Evolutionary conservation across 2,329 filamentous ascomycete species (phyloP), one percentile per base, ranked within the genome.

Genomic region (Calonectria ilicicola): DNA sequence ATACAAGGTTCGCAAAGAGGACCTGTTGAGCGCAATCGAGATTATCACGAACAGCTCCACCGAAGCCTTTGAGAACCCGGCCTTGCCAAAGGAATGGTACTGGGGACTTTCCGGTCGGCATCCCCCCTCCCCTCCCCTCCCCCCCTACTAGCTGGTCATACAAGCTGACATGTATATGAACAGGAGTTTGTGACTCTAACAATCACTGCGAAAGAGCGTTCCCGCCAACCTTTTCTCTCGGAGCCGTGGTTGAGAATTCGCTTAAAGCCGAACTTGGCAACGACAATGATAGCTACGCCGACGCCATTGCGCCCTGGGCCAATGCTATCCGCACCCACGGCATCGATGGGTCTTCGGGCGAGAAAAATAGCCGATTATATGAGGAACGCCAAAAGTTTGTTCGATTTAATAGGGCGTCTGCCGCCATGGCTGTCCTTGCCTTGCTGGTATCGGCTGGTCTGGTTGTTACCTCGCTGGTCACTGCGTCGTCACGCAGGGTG

Each of bases 101-200:
- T 75, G 74, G 72, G 73, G 74, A 10, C 47, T 75, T 17, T 75
- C 74, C 26, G 73, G 73, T 70, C 1, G 7, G 69, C 47, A 35
- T 32, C 9, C 29, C 32, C 14, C 27, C n/a, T 60, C 21, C 2
- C 14, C 17, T 17, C 21, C 46, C 5, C 29, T 19, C 19, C 21
- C 46, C 5, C 29, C 8, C 19, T 35, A 35, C 46, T 14, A 3
- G 29, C 40, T 17, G 8, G 9, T n/a, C 21, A 7, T 12, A 21
- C 19, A 27, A 29, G 26, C 40, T 66, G 23, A 46, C 51, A 17
- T 1, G 14, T n/a, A 9, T 14, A 6, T 7, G 29, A 8, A 2
- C 6, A 74, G 72, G 73, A 15, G 64, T 75, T 21, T 75, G 72
- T 26, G 69, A 74, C 5, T 69, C 67, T 38, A 74, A 70, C 40